Percentiles rank a stretch among this genome's conserved stretches.
These are phyloP conservation scores for Gypsophila paniculata DNA, from an alignment of 179 eudicot genomes.

Conservation along the genomic window DNA sequence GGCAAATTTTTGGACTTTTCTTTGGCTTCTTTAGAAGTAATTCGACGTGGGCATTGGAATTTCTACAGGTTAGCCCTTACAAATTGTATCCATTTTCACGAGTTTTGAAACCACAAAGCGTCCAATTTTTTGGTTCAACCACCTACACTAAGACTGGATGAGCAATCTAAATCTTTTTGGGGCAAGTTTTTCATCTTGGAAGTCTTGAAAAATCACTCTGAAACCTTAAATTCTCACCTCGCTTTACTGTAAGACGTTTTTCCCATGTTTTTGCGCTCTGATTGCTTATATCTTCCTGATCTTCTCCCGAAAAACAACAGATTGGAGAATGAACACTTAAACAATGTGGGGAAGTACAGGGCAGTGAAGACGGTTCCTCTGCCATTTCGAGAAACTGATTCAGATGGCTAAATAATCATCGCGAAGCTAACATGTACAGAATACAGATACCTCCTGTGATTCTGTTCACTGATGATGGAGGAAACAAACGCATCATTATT, in stretches of 20 bases:
- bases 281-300: neutral
- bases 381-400: slow-evolving; percentile 65
- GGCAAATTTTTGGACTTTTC: slow-evolving; percentile 65
- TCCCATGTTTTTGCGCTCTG: neutral
- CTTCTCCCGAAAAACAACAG: slow-evolving; percentile 28
- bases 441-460: slow-evolving; percentile 6
- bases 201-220: no score
- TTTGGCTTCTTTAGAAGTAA: slow-evolving; percentile 86
- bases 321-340: slow-evolving; percentile 82
- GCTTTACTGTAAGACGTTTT: neutral
- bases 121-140: neutral
- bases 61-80: slow-evolving; percentile 62
- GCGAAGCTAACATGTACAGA: slow-evolving; percentile 23
- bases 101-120: neutral
- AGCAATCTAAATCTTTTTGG: neutral
- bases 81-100: neutral
- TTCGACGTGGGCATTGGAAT: slow-evolving; percentile 99
- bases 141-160: neutral
- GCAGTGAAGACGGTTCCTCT: slow-evolving; percentile 74
- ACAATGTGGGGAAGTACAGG: slow-evolving; percentile 72
- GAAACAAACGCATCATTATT: slow-evolving; percentile 18
- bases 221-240: neutral
- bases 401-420: slow-evolving; percentile 41
- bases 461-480: slow-evolving; percentile 15
- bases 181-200: neutral